These are phyloP conservation scores for Aspergillus novofumigatus DNA, from an alignment of 2,329 filamentous ascomycete genomes.

Conservation along the genomic window DNA sequence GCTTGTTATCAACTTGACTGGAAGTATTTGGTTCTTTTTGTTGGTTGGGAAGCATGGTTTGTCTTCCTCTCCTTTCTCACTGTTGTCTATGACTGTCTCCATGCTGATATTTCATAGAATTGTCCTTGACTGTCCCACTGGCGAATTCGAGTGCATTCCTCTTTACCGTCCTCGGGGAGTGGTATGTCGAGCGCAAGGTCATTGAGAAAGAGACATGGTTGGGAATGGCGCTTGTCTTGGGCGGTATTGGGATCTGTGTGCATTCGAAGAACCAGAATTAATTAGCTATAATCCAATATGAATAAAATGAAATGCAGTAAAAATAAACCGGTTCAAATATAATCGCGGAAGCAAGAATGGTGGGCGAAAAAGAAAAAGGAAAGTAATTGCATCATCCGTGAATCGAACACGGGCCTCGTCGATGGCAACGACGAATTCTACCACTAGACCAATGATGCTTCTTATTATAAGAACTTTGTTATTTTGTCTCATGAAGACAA, in stretches of 20 bases:
- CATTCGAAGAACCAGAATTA: conserved; percentile 44
- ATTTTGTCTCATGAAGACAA: too few relatives aligned
- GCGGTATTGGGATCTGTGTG: conserved; percentile 79
- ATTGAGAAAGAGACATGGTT: conserved; percentile 81
- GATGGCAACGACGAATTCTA: conserved; percentile 46
- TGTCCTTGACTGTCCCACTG: conserved; percentile 90
- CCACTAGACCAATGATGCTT: conserved; percentile 43
- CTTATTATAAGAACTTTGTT: too few relatives aligned
- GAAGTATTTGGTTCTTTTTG: conserved; percentile 94
- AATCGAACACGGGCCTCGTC: conserved; percentile 47
- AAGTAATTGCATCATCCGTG: conserved; percentile 40
- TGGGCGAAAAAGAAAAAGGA: conserved; percentile 6
- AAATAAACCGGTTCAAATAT: background rate
- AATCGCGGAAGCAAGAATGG: background rate
- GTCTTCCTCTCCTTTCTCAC: conserved; percentile 42
- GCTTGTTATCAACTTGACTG: conserved; percentile 81
- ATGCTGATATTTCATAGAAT: conserved; percentile 50
- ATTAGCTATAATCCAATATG: background rate
- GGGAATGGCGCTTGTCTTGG: conserved; percentile 74
- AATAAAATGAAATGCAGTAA: background rate
- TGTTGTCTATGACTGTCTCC: too few relatives aligned
- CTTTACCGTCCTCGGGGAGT: conserved; percentile 93
- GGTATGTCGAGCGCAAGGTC: conserved; percentile 89
- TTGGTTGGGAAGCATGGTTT: conserved; percentile 86
- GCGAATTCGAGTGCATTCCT: conserved; percentile 91